These are phyloP conservation scores for Alternaria brassicae DNA, from an alignment of 2,329 filamentous ascomycete genomes.

Conservation along the genomic window DNA sequence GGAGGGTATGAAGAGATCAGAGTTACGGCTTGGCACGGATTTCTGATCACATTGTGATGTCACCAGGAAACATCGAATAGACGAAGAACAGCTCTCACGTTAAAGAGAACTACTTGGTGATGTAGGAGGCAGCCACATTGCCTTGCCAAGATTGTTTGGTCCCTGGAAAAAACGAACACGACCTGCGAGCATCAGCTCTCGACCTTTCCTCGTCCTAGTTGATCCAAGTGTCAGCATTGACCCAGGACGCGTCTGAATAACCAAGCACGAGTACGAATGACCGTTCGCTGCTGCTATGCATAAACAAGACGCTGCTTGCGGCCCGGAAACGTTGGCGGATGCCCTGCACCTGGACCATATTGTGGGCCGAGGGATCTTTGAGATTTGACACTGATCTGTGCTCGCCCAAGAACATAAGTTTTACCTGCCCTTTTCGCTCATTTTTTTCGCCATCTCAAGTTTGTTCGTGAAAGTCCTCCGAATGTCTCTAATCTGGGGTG, in stretches of 20 bases:
- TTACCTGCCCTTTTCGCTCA: no score
- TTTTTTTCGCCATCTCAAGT: not conserved
- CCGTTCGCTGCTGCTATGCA: not conserved
- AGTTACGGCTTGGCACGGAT: not conserved
- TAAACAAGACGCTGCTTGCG: not conserved
- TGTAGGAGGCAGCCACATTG: no score
- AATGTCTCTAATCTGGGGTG: not conserved
- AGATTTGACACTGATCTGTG: not conserved
- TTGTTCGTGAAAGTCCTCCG: not conserved
- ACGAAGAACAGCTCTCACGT: not conserved
- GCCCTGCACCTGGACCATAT: not conserved
- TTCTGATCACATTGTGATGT: not conserved
- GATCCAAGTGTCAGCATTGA: not conserved
- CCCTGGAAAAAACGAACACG: not conserved
- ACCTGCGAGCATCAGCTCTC: not conserved
- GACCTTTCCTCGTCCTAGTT: not conserved
- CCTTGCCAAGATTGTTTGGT: not conserved
- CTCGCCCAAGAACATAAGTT: not conserved
- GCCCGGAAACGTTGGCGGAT: not conserved
- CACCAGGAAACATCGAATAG: not conserved
- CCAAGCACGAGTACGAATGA: not conserved
- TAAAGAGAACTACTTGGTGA: not conserved
- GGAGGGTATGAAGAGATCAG: not conserved
- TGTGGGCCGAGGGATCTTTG: not conserved
- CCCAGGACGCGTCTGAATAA: not conserved